Base-by-base conservation (phyloP, 2,329 filamentous ascomycete species). In the Bipolaris bicolor region DNA sequence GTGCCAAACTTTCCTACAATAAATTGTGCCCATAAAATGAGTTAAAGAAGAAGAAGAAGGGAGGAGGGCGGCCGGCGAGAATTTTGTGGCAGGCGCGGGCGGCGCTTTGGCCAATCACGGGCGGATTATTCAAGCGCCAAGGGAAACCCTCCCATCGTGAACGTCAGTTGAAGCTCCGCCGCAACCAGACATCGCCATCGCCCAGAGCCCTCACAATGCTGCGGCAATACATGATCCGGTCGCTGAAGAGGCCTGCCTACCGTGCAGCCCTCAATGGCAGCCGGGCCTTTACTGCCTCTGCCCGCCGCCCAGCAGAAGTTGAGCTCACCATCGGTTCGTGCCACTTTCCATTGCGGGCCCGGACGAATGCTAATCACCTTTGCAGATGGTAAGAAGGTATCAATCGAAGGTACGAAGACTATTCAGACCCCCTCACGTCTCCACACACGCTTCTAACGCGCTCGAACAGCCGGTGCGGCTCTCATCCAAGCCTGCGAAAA, bases 401-500 rank as follows among this genome's bases (percentile, higher is more conserved):
- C 92, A 63, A 92, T 99, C 78, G 92, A 97, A 90, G 92, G 92
- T 96, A 88, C 64, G 64, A 31, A 48, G 52, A 40, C 57, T 56
- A 46, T 52, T 34, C 24, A 26, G 22, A 20, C 39, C 54, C 33
- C 53, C 49, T 48, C 56, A 22, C 48, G 62, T 55, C 63, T 65
- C 43, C 34, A 49, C n/a, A 64, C 56, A 48, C 58, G 43, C n/a
- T 61, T 54, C 71, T 76, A 68, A 74, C 65, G 55, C 61, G 60
- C 56, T 61, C 60, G 33, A 72, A 78, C 77, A 97, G 94, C 94
- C 80, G 94, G 94, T 67, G 95, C 95, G 71, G 94, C 95, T 75
- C 86, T 99, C 73, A 99, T 99, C 78, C 95, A 99, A 83, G 95
- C 95, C 76, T 99, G 95, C 83, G 95, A 99, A 82, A 97, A 99